Base-by-base conservation (phyloP, 148 eudicot species). In the Dysphania ambrosioides region DNA sequence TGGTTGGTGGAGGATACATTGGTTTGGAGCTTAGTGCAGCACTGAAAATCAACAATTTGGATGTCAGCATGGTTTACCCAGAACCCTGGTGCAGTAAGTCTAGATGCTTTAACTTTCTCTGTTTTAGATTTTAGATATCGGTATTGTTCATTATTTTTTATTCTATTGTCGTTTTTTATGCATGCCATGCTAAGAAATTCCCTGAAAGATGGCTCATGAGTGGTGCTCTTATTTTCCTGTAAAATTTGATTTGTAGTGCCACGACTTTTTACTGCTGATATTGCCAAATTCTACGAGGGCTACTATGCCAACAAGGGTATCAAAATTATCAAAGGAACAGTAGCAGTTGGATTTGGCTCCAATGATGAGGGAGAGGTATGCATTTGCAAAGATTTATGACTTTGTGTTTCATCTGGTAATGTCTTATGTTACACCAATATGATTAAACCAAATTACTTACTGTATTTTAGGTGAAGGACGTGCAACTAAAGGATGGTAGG, bases 61-160 rank as follows among this genome's bases (percentile, higher is more conserved):
- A 92, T 70, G 99, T 96, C 77, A 84, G 66, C 30, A 96, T 96
- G 99, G 99, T 96, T 68, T 96, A 90, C 84, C 99, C 99, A 34
- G 99, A 96, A 83, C 99, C 99, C 31, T 92, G 97, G 97, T 96
- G 99, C 94, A 96, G 99, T 96, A 92, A 89, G 99, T 90, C 29
- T 29, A 30, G 1, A 64, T 69, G 21, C 72, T 76, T n/a, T 9
- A 57, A 27, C 32, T 15, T 35, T 26, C 47, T 5, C 18, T 30
- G 1, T 24, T 44, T 57, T 8, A 38, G 8, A 21, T 15, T 31
- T 38, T 15, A 41, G 72, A 23, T 72, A n/a, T 34, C 19, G 42
- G 24, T 29, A 16, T 21, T 29, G 15, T 3, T n/a, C 0, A 2
- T 8, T 8, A 16, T 29, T 30, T 2, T 0, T 18, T 6, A n/a